Evolutionary conservation across 371 early-diverging fungal species (phyloP), one percentile per base, ranked within the genome.

Genomic region (Apophysomyces sp.): DNA sequence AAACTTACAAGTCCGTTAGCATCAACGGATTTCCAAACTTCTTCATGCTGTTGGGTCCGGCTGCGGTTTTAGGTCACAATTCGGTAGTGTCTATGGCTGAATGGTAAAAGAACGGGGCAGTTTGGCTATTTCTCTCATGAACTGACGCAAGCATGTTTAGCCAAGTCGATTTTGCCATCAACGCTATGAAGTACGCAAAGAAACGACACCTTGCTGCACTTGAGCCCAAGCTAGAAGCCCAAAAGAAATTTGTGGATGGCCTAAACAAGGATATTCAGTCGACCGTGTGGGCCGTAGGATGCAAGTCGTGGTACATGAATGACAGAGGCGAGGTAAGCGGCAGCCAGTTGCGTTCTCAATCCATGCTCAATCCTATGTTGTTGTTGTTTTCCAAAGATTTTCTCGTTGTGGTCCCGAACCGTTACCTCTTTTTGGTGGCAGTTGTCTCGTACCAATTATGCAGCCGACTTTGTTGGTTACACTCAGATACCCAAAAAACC

Each of bases 11-110:
- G 26, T 65, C 68, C 15, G 62, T 58, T 1, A 39, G 53, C 0
- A 32, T 65, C 3, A 44, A 36, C 37, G 68, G 61, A n/a, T 77
- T 68, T 44, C 72, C 72, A 21, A 72, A 78, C 62, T 57, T 73
- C n/a, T 76, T 73, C 55, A 21, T 66, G 29, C 15, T 71, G 29
- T 59, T 73, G 28, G 73, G 78, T 5, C 75, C 77, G 12, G 63
- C 62, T 54, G 36, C 68, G 5, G 68, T 60, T 3, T 60, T 76
- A 3, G 81, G 76, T 5, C 76, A 77, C 40, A 59, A 56, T 12
- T 67, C 68, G 37, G 72, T 77, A 9, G 53, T 80, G 2, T 58
- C 58, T 15, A 76, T 72, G 65, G 66, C 69, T 44, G 83, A 73
- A 57, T 44, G 53, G 72, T 72, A 72, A 57, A 58, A 13, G 1